Base-by-base conservation (phyloP, 1,139 yeast genomes). In the Lipomyces yarrowii region DNA sequence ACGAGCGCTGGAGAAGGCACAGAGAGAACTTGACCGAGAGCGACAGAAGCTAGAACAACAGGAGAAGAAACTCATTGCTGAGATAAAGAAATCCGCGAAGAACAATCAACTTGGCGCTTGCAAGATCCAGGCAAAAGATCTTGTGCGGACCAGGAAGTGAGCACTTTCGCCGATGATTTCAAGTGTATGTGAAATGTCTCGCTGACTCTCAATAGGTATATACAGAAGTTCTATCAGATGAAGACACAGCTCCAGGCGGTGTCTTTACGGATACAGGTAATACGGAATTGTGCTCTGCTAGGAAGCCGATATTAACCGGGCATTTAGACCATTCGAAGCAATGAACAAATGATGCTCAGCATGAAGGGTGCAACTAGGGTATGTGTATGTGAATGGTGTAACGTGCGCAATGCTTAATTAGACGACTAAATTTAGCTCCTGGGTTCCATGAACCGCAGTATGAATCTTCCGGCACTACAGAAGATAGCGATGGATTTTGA, bases 401-500 rank as follows among this genome's bases (percentile, higher is more conserved):
- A 42, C 48, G 3, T 42, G 48, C 15, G 18, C n/a, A 30, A 11
- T 52, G 18, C 10, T 4, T 52, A 13, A 52, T 23, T 23, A n/a
- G 23, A 0, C 6, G 15, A n/a, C n/a, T 52, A 15, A 23, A 8
- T 26, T n/a, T 56, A 73, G 70, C 81, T 94, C 64, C 81, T 94
- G 66, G 87, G 89, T 56, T 88, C 96, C 7, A 90, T 94, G 96
- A 94, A 94, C 77, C 81, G 87, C 74, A 87, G 87, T 67, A 90
- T 93, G 96, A 94, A 94, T 74, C 79, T 94, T 71, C 98, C 97
- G 0, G 96, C 91, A 71, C 80, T 94, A 70, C 89, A 91, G 67
- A 84, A 89, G 71, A 94, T 96, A 53, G 93, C 98, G 2, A 94
- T 91, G 88, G 98, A 96, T 74, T 94, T 94, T 78, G 97, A 96